Evolutionary conservation across 106 monocot genomes (phyloP).

Genomic region (Dendrobium chrysotoxum): DNA sequence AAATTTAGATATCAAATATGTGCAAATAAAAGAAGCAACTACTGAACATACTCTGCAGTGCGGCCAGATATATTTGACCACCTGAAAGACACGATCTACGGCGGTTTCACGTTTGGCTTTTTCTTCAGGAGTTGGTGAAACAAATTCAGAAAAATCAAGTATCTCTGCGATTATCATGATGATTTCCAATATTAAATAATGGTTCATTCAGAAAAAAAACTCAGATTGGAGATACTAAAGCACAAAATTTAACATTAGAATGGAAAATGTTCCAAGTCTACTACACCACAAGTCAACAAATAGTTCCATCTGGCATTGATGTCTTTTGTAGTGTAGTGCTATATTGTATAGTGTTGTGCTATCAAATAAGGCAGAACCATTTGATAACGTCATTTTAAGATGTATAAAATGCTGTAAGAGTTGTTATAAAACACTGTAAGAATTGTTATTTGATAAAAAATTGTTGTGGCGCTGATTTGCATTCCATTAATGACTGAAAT

Average conservation of each 20-base stretch:
- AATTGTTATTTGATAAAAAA: too few species aligned
- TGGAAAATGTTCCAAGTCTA: background rate
- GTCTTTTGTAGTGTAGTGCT: background rate
- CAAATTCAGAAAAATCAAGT: conserved; percentile 79
- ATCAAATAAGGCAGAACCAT: too few species aligned
- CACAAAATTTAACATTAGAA: background rate
- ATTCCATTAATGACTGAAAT: too few species aligned
- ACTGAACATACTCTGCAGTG: conserved; percentile 50
- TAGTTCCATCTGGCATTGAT: background rate
- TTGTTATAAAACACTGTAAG: too few species aligned
- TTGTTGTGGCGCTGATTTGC: too few species aligned
- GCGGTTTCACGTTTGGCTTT: conserved; percentile 65
- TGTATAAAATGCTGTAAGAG: too few species aligned
- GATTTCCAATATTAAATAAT: conserved; percentile 11
- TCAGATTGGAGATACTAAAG: background rate
- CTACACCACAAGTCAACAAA: background rate
- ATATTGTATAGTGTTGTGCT: background rate
- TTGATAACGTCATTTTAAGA: too few species aligned
- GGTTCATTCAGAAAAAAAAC: conserved; percentile 2
- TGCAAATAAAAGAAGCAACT: background rate
- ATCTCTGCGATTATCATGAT: conserved; percentile 59
- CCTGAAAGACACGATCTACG: conserved; percentile 58
- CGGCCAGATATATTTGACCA: conserved; percentile 95
- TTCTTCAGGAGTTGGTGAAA: conserved; percentile 86
- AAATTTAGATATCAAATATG: background rate